These are phyloP conservation scores for Aurantiochytrium sp. DNA, from an alignment of 108 stramenopile species.

Conservation along the genomic window DNA sequence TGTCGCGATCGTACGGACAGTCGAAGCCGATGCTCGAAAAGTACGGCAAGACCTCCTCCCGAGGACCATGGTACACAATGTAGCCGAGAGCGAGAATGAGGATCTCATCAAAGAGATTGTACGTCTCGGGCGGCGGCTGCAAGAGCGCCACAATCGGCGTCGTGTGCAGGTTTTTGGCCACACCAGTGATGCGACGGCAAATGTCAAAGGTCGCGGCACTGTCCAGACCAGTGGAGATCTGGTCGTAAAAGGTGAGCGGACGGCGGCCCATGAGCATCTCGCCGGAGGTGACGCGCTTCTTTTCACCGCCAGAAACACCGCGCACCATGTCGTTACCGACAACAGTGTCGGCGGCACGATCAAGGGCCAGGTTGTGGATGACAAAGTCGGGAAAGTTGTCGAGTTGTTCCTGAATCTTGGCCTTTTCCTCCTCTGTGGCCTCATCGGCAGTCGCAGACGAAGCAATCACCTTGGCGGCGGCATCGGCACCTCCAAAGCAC, in stretches of 20 bases:
- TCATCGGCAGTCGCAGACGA: neutral
- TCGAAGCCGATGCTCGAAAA: slow-evolving; percentile 58
- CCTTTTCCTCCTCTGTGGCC: neutral
- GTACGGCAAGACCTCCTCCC: slow-evolving; percentile 29
- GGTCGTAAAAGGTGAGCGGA: slow-evolving; percentile 23
- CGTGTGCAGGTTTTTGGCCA: neutral
- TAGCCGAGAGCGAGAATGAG: neutral
- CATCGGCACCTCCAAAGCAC: neutral
- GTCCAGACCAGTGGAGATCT: slow-evolving; percentile 11
- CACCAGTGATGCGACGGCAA: slow-evolving; percentile 4
- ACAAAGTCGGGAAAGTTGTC: slow-evolving; percentile 38
- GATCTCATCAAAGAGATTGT: neutral
- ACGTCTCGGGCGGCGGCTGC: slow-evolving; percentile 1
- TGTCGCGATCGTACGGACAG: slow-evolving; percentile 64
- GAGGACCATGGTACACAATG: neutral
- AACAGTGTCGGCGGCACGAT: slow-evolving; percentile 33
- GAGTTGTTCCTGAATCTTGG: neutral
- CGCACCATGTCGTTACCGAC: slow-evolving; percentile 60
- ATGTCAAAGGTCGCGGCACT: slow-evolving; percentile 5
- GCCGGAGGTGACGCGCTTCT: slow-evolving; percentile 70
- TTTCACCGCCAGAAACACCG: slow-evolving; percentile 77
- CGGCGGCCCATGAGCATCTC: slow-evolving; percentile 58
- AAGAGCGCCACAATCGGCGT: neutral
- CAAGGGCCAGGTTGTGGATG: slow-evolving; percentile 45
- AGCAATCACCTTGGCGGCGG: neutral